Base-by-base conservation (phyloP, 2,329 filamentous ascomycete genomes). In the Xylogone sp. region DNA sequence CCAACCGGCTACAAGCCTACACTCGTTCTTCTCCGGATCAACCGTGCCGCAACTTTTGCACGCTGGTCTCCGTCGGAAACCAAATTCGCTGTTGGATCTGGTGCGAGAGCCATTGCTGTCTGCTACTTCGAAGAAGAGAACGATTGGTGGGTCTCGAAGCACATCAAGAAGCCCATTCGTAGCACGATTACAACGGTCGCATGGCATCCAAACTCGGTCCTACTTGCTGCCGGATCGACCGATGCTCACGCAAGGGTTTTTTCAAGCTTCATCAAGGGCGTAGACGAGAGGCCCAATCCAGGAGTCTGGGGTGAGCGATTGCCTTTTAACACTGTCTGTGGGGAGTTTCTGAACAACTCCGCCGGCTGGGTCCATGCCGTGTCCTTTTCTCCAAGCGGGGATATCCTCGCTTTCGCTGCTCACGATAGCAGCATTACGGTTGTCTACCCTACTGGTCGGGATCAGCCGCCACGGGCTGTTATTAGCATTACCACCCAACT, bases 91-190 rank as follows among this genome's bases (percentile, higher is more conserved):
- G 94, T 97, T 21, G 94, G 94, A 54, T 97, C 92, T 22, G 94
- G 94, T 56, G 94, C 96, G 62, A 86, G 94, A 57, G 88, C 96
- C 59, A 96, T 99, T 64, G 91, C 94, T 42, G 82, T 97, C 62
- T 99, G 94, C 79, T 97, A 97, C 76, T 99, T 99, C 63, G 94
- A 99, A 68, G 90, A 96, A 69, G 94, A 99, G 72, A 97, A 99
- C 72, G 92, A 99, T 76, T 99, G 94, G 94, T 99, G 94, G 94
- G 93, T 99, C 42, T 97, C 92, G 34, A 99, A 99, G 79, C 94
- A 99, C 73, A 75, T 99, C 67, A 97, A 97, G 83, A 99, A 97
- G 81, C 94, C 94, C 19, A 96, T 99, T 64, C 88, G 93, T 60
- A 96, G 91, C 69, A 99, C 94, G 52, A 93, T 99, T 64, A 97